phyloP scores from a whole-genome alignment of 495 filamentous ascomycete species.

The Pseudevernia furfuracea region DNA sequence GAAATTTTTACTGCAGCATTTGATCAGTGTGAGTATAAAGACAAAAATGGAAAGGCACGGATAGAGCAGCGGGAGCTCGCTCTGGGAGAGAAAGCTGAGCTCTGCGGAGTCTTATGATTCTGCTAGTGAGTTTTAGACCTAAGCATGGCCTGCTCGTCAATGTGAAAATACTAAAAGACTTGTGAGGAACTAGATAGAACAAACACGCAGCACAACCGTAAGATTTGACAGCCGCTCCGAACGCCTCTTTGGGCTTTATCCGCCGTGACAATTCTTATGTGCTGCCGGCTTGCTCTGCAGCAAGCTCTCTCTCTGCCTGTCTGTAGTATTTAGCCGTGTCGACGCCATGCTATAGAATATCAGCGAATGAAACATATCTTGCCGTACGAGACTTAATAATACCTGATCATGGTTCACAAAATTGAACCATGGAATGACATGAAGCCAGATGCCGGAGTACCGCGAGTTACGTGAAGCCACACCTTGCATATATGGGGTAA shows the following conservation, averaged over 20 bases:
- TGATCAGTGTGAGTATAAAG: neutral
- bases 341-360: conserved; percentile 66
- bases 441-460: conserved; percentile 74
- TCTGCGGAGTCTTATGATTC: neutral
- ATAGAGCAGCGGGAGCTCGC: neutral
- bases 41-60: neutral
- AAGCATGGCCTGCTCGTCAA: neutral
- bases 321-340: conserved; percentile 98
- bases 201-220: neutral
- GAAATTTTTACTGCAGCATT: neutral
- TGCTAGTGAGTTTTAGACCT: neutral
- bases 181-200: neutral
- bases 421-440: conserved; percentile 92
- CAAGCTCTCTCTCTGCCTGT: conserved; percentile 89
- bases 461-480: conserved; percentile 87
- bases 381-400: conserved; percentile 21
- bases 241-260: neutral
- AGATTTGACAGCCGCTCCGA: neutral
- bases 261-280: neutral
- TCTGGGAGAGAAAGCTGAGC: neutral
- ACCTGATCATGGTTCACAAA: conserved; percentile 90
- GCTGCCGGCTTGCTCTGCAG: conserved; percentile 51
- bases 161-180: neutral
- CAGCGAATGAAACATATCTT: neutral
- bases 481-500: conserved; percentile 85